Conservation (phyloP, 441 rosid species). For the Erysimum pusillum region DNA sequence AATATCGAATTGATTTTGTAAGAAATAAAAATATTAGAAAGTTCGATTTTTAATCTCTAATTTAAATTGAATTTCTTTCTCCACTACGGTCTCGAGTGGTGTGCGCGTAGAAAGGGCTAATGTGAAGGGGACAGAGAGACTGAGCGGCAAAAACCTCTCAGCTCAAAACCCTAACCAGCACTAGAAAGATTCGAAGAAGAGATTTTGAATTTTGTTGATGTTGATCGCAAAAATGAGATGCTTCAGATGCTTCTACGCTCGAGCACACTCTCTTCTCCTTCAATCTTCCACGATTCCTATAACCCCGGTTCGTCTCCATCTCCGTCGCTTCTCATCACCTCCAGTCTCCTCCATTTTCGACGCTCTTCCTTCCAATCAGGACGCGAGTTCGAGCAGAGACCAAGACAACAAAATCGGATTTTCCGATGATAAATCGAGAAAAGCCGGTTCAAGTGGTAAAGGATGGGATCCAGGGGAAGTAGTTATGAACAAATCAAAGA, state of each 20-base stretch:
- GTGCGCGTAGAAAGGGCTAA: no score
- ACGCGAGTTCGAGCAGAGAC: slow-evolving; percentile 32
- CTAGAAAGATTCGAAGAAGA: neutral
- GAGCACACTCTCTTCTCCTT: slow-evolving; percentile 40
- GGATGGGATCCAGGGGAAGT: slow-evolving; percentile 44
- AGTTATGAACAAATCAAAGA: slow-evolving; percentile 57
- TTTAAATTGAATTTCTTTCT: no score
- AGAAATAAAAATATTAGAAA: no score
- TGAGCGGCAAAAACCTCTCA: neutral
- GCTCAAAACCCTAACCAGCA: slow-evolving; percentile 4
- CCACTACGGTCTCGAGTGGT: no score
- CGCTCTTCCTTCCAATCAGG: slow-evolving; percentile 37
- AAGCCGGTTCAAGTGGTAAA: slow-evolving; percentile 27
- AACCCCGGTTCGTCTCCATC: slow-evolving; percentile 38
- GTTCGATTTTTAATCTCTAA: no score
- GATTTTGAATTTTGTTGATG: neutral
- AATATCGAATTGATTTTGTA: no score
- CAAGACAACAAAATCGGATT: slow-evolving; percentile 2
- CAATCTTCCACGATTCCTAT: slow-evolving; percentile 20
- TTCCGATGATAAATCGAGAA: slow-evolving; percentile 48
- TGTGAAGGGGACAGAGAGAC: no score
- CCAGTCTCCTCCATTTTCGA: slow-evolving; percentile 48
- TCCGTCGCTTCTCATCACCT: slow-evolving; percentile 35
- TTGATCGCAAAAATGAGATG: slow-evolving; percentile 36
- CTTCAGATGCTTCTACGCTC: slow-evolving; percentile 40